Percentiles rank a stretch among this genome's conserved stretches.
Evolutionary conservation across 2,329 filamentous ascomycete species (phyloP).

Genomic region (Botryotinia narcissicola): DNA sequence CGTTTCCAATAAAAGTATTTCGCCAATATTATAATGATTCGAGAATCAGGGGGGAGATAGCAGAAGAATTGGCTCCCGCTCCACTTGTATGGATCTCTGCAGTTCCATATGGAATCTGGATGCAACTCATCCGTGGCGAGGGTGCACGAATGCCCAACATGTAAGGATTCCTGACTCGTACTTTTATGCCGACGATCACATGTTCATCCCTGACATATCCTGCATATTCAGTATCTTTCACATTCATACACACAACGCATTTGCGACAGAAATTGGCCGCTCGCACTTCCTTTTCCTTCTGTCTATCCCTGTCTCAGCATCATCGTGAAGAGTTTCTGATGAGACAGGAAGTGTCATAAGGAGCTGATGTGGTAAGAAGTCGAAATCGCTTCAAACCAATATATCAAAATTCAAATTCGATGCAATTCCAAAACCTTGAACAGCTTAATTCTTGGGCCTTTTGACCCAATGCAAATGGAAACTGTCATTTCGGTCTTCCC

Average conservation of each 20-base stretch:
- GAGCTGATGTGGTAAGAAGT: not conserved
- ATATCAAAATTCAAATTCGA: not conserved
- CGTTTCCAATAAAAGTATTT: not conserved
- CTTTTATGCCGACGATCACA: slow-evolving; percentile 10
- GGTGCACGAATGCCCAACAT: slow-evolving; percentile 13
- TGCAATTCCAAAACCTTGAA: not conserved
- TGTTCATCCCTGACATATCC: not conserved
- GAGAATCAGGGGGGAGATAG: slow-evolving; percentile 11
- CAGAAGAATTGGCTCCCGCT: not conserved
- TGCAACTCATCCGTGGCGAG: slow-evolving; percentile 5
- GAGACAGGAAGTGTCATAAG: not conserved
- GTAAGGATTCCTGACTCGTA: slow-evolving; percentile 14
- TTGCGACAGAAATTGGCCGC: not conserved
- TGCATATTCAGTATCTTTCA: slow-evolving; percentile 4
- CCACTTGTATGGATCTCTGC: slow-evolving; percentile 10
- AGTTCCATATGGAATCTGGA: slow-evolving; percentile 11
- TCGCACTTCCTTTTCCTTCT: not conserved
- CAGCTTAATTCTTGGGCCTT: not conserved
- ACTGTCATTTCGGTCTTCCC: not conserved
- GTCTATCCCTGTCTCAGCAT: not conserved
- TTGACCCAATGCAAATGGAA: not conserved
- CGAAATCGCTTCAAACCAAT: not conserved
- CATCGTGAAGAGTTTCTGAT: not conserved
- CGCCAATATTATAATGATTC: slow-evolving; percentile 8
- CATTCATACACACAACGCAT: not conserved